Evolutionary conservation across 768 basidiomycete species (phyloP).

Genomic region (Antrodiella citrinella): DNA sequence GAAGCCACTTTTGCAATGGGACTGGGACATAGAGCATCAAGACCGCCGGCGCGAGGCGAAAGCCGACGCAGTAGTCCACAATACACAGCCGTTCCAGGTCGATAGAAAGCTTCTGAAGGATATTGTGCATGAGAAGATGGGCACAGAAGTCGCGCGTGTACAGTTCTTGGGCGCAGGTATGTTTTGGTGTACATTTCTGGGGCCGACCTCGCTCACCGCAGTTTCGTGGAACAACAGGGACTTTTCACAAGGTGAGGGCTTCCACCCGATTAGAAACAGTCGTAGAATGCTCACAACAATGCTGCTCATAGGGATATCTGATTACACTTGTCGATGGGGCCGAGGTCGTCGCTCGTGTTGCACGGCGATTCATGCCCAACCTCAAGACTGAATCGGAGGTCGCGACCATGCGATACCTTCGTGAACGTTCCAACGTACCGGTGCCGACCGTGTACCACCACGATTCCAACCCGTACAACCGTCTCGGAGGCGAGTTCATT

Average conservation of each 20-base stretch:
- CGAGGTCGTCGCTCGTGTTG: slow-evolving; percentile 70
- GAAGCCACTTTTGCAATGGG: slow-evolving; percentile 42
- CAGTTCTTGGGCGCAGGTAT: slow-evolving; percentile 65
- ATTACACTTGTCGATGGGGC: slow-evolving; percentile 54
- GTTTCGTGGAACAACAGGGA: slow-evolving; percentile 36
- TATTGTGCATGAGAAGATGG: slow-evolving; percentile 66
- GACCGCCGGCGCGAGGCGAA: slow-evolving; percentile 58
- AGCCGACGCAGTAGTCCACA: slow-evolving; percentile 55
- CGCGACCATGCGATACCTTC: slow-evolving; percentile 76
- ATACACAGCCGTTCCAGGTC: slow-evolving; percentile 60
- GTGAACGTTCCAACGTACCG: slow-evolving; percentile 60
- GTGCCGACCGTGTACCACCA: slow-evolving; percentile 71
- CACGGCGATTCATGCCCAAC: slow-evolving; percentile 78
- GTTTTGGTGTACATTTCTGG: slow-evolving; percentile 5
- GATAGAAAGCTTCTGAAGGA: slow-evolving; percentile 71
- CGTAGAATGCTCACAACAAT: not conserved
- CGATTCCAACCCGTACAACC: slow-evolving; percentile 79
- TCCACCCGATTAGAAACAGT: slow-evolving; percentile 3
- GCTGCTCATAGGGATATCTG: slow-evolving; percentile 55
- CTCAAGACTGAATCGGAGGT: slow-evolving; percentile 85
- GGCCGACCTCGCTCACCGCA: not conserved
- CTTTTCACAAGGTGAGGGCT: slow-evolving; percentile 68
- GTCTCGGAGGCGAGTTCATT: slow-evolving; percentile 79
- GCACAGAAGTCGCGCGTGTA: slow-evolving; percentile 59
- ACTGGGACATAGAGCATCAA: slow-evolving; percentile 65